Percentiles rank a stretch among this genome's conserved stretches.
phyloP scores from a whole-genome alignment of 2,329 filamentous ascomycete genomes.

The Botrytis pseudocinerea region DNA sequence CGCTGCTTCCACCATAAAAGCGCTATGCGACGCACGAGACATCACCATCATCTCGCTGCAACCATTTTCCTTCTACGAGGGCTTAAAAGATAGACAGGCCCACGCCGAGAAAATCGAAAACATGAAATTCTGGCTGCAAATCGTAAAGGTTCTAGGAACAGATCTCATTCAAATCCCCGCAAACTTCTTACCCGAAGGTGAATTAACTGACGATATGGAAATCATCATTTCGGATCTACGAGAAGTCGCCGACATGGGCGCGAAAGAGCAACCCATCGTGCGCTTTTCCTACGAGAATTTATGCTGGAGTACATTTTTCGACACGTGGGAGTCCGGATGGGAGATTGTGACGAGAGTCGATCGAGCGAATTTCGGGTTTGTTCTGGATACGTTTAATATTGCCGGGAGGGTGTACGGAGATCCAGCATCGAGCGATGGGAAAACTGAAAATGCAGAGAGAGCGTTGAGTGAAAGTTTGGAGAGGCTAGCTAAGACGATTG shows the following conservation, averaged over 20 bases:
- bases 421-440: conserved; percentile 54
- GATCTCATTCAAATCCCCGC: conserved; percentile 48
- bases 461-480: conserved; percentile 47
- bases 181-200: neutral
- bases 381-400: conserved; percentile 77
- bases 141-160: conserved; percentile 53
- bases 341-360: conserved; percentile 64
- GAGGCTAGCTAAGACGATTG: conserved; percentile 43
- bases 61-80: conserved; percentile 78
- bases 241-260: conserved; percentile 66
- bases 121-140: conserved; percentile 71
- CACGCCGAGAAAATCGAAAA: conserved; percentile 60
- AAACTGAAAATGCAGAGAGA: conserved; percentile 54
- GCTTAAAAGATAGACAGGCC: conserved; percentile 61
- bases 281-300: conserved; percentile 73
- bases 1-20: conserved; percentile 47
- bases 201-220: conserved; percentile 53
- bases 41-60: conserved; percentile 67
- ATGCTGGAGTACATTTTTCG: conserved; percentile 67
- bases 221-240: conserved; percentile 62
- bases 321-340: conserved; percentile 73
- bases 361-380: conserved; percentile 65
- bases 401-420: conserved; percentile 70
- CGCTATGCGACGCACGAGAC: conserved; percentile 57
- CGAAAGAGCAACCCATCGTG: conserved; percentile 54